These are phyloP conservation scores for Pichia sp. DNA, from an alignment of 1,139 yeast genomes.

Conservation along the genomic window DNA sequence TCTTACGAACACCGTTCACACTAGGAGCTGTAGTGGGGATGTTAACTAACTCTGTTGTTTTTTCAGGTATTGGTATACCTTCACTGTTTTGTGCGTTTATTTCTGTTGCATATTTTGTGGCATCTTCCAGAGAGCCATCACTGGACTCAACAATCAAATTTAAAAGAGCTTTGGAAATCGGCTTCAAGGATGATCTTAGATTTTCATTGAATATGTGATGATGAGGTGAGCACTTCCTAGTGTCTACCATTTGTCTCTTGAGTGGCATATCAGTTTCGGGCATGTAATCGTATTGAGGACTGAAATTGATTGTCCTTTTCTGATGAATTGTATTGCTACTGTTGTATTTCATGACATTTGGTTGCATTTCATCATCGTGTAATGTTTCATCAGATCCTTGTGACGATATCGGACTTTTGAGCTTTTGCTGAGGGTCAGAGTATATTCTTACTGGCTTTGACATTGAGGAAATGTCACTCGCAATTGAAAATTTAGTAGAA, in stretches of 20 bases:
- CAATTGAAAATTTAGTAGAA: neutral
- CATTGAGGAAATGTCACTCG: conserved; percentile 1
- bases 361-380: neutral
- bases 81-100: conserved; percentile 60
- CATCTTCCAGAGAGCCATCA: conserved; percentile 63
- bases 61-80: conserved; percentile 63
- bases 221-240: conserved; percentile 43
- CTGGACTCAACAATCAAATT: conserved; percentile 64
- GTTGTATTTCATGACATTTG: neutral
- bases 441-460: conserved; percentile 13
- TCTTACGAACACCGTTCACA: conserved; percentile 37
- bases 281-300: neutral
- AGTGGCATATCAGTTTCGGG: neutral
- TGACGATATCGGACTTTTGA: conserved; percentile 12
- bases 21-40: conserved; percentile 54
- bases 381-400: conserved; percentile 16
- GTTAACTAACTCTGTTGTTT: conserved; percentile 56
- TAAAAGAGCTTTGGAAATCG: conserved; percentile 34
- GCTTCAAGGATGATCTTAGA: conserved; percentile 41
- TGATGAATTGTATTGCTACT: neutral
- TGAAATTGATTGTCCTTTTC: neutral
- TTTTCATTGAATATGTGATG: conserved; percentile 32
- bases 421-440: conserved; percentile 8
- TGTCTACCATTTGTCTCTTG: conserved; percentile 22
- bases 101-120: conserved; percentile 74